Conservation (phyloP, 257 asterid species). For the Orobanche coerulescens region DNA sequence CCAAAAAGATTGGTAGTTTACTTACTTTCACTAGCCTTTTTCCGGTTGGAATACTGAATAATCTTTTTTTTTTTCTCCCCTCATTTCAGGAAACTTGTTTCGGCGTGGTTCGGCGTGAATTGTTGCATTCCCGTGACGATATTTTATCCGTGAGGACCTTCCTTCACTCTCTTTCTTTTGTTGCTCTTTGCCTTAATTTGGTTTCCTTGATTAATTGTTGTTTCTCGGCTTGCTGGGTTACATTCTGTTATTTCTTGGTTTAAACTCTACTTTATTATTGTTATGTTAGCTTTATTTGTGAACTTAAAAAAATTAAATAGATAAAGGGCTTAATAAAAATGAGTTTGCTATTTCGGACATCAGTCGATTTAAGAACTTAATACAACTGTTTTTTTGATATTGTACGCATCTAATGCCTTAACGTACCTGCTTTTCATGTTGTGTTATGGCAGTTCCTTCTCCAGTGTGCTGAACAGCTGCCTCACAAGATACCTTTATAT, state of each 20-base stretch:
- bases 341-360: background rate
- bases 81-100: conserved; percentile 75
- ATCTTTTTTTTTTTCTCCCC: conserved; percentile 1
- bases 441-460: conserved; percentile 68
- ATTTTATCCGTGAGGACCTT: conserved; percentile 42
- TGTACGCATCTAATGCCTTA: background rate
- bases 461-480: conserved; percentile 92
- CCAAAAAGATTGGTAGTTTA: conserved; percentile 1
- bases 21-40: background rate
- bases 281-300: background rate
- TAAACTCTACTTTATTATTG: background rate
- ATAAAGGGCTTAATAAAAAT: background rate
- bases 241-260: background rate
- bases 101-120: conserved; percentile 82
- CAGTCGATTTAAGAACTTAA: background rate
- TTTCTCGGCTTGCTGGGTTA: background rate
- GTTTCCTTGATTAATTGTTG: background rate
- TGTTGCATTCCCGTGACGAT: conserved; percentile 53
- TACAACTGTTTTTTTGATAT: background rate
- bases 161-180: background rate
- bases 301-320: background rate
- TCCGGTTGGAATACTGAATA: background rate
- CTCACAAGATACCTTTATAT: conserved; percentile 91
- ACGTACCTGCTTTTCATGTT: conserved; percentile 18
- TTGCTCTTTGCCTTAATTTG: background rate